Evolutionary conservation across 2,329 filamentous ascomycete genomes (phyloP).

Genomic region (Penicillium fuscoglaucum): DNA sequence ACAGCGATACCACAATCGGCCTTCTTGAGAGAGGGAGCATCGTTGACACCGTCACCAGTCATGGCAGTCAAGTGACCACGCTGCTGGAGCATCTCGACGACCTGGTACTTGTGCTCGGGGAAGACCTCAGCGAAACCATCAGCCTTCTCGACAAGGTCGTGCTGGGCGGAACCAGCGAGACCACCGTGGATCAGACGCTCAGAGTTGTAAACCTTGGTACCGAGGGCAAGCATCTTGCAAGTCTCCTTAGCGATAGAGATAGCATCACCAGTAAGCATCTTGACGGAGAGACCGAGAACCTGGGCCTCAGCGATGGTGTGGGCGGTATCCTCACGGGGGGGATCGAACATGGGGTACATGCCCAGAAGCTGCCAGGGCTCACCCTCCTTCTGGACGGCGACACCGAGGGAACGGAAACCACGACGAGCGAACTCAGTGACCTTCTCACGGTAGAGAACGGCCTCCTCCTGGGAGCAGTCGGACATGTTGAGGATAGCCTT

Average conservation of each 20-base stretch:
- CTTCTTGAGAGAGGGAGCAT: constrained; percentile 72
- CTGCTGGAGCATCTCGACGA: constrained; percentile 74
- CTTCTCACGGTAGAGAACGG: constrained; percentile 69
- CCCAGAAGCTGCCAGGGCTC: constrained; percentile 72
- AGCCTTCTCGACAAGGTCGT: constrained; percentile 73
- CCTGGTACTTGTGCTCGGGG: constrained; percentile 74
- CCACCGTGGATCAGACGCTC: constrained; percentile 75
- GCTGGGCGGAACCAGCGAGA: constrained; percentile 69
- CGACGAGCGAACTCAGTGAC: constrained; percentile 72
- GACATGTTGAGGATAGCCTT: constrained; percentile 71
- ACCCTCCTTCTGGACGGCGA: constrained; percentile 75
- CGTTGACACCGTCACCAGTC: constrained; percentile 76
- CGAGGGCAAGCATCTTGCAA: constrained; percentile 77
- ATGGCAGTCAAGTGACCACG: constrained; percentile 72
- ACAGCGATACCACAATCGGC: constrained; percentile 73
- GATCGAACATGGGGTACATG: constrained; percentile 79
- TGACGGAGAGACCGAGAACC: constrained; percentile 73
- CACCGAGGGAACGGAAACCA: constrained; percentile 78
- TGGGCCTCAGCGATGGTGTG: constrained; percentile 76
- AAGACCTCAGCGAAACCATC: constrained; percentile 74
- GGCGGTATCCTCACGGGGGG: constrained; percentile 74
- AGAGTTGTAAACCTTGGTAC: constrained; percentile 80
- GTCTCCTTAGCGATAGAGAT: constrained; percentile 79
- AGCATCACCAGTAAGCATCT: constrained; percentile 80
- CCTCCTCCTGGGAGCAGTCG: constrained; percentile 65